Conservation (phyloP, 148 eudicot species). For the Bassia scoparia region DNA sequence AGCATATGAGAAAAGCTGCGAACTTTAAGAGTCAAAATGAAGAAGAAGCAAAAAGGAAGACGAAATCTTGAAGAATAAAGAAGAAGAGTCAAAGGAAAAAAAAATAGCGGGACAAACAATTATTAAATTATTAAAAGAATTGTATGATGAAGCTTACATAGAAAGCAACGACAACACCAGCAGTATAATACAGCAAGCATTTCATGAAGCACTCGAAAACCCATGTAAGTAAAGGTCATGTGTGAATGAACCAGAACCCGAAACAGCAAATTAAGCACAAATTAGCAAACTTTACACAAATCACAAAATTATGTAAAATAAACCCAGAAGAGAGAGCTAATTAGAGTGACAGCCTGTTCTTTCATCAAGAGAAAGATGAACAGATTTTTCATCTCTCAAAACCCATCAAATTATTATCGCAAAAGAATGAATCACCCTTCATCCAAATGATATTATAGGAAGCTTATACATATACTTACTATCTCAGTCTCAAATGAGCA, state of each 20-base stretch:
- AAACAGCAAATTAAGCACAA: too few relatives aligned
- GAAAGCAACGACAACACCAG: slow-evolving; percentile 91
- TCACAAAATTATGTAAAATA: too few relatives aligned
- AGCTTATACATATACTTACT: too few relatives aligned
- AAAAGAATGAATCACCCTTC: too few relatives aligned
- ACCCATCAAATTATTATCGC: too few relatives aligned
- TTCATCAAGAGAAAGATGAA: slow-evolving; percentile 72
- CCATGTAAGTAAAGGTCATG: slow-evolving; percentile 72
- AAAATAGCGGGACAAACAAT: neutral
- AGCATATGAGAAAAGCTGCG: neutral
- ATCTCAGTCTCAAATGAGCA: too few relatives aligned
- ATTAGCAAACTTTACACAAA: too few relatives aligned
- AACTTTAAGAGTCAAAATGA: neutral
- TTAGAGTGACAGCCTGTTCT: slow-evolving; percentile 77
- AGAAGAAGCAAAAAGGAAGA: too few relatives aligned
- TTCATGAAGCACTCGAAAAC: slow-evolving; percentile 83
- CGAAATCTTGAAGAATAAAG: neutral
- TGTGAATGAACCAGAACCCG: slow-evolving; percentile 93
- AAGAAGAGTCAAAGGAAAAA: neutral
- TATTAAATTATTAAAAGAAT: too few relatives aligned
- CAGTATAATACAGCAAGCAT: slow-evolving; percentile 95
- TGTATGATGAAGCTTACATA: slow-evolving; percentile 80
- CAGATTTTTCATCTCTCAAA: too few relatives aligned
- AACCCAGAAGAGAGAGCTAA: too few relatives aligned
- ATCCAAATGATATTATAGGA: too few relatives aligned